phyloP scores from a whole-genome alignment of 805 yeast genomes.

The Lachancea fermentati region DNA sequence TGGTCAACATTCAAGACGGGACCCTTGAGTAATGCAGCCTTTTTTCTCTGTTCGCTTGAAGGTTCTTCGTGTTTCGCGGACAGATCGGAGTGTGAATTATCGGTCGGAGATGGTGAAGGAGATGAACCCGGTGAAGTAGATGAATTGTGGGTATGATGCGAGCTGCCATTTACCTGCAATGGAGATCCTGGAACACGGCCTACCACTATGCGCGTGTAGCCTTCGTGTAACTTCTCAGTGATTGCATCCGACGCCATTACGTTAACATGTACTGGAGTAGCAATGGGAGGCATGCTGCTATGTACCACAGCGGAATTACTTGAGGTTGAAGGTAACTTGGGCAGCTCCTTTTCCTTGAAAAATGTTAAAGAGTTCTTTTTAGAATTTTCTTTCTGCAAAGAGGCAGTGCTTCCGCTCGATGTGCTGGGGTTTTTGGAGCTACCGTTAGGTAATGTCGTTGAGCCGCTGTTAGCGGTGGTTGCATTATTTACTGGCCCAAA shows the following conservation, averaged over 20 bases:
- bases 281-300: slow-evolving; percentile 5
- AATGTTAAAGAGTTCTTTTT: neutral
- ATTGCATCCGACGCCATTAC: slow-evolving; percentile 24
- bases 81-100: slow-evolving; percentile 6
- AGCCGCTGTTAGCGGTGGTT: slow-evolving; percentile 1
- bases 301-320: neutral
- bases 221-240: slow-evolving; percentile 28
- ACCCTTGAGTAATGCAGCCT: slow-evolving; percentile 70
- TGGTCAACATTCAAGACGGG: slow-evolving; percentile 82
- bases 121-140: slow-evolving; percentile 3
- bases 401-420: neutral
- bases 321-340: neutral
- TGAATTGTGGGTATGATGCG: neutral
- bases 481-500: slow-evolving; percentile 12
- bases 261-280: slow-evolving; percentile 20
- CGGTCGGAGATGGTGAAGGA: slow-evolving; percentile 1
- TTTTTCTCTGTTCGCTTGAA: slow-evolving; percentile 66
- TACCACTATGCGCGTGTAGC: slow-evolving; percentile 24
- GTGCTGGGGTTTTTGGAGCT: neutral
- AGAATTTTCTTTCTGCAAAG: neutral
- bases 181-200: slow-evolving; percentile 20
- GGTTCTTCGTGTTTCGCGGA: slow-evolving; percentile 31
- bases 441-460: neutral
- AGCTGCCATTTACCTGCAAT: neutral
- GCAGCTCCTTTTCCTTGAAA: neutral